Conservation (phyloP, 2,329 filamentous ascomycete genomes). For the Microascus cirrosus region DNA sequence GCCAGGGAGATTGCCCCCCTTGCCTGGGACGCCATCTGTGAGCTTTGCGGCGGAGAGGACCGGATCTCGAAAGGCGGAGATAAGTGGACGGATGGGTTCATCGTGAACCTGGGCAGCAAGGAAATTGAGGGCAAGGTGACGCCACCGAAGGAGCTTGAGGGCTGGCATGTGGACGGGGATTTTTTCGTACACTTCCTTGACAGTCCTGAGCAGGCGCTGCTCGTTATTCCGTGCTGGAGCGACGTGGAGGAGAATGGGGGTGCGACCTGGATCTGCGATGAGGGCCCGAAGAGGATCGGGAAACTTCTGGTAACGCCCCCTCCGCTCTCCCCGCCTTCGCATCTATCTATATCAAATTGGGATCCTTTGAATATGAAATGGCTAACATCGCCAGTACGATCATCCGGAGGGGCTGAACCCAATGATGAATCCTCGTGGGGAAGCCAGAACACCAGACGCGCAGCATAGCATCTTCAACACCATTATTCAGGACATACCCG, state of each 20-base stretch:
- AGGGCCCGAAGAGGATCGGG: slow-evolving; percentile 45
- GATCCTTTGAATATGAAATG: too few relatives aligned
- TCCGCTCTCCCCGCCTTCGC: too few relatives aligned
- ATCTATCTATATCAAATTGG: too few relatives aligned
- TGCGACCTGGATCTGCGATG: slow-evolving; percentile 52
- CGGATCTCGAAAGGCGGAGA: slow-evolving; percentile 33
- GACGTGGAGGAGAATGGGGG: slow-evolving; percentile 50
- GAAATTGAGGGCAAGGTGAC: slow-evolving; percentile 36
- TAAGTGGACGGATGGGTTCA: slow-evolving; percentile 53
- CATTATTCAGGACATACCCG: slow-evolving; percentile 15
- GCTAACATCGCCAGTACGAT: slow-evolving; percentile 31
- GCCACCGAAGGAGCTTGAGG: slow-evolving; percentile 37
- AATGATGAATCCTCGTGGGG: slow-evolving; percentile 46
- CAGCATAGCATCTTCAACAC: too few relatives aligned
- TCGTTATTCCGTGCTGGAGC: slow-evolving; percentile 57
- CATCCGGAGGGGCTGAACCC: slow-evolving; percentile 56
- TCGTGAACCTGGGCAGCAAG: slow-evolving; percentile 55
- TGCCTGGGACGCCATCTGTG: slow-evolving; percentile 55
- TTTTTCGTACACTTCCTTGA: slow-evolving; percentile 65
- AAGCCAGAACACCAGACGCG: slow-evolving; percentile 10
- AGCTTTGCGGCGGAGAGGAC: slow-evolving; percentile 53
- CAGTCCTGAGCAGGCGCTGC: slow-evolving; percentile 54
- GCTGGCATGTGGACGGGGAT: slow-evolving; percentile 64
- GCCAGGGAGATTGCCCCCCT: slow-evolving; percentile 47
- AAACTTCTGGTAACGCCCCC: slow-evolving; percentile 26